Conservation (phyloP, 1,139 yeast genomes). For the Candida buenavistaensis region DNA sequence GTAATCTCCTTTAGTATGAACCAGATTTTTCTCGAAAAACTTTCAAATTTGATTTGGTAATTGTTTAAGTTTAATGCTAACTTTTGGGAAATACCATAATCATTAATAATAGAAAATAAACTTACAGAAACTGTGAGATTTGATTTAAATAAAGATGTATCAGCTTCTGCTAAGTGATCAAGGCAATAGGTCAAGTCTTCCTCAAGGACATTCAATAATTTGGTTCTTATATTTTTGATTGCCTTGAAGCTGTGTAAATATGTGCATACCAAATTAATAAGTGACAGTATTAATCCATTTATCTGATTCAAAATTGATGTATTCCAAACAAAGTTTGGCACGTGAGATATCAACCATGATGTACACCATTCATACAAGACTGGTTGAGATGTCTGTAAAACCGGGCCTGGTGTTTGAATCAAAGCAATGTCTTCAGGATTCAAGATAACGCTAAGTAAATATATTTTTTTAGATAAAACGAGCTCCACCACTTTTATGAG, state of each 20-base stretch:
- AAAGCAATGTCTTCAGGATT: conserved; percentile 13
- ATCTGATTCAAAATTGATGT: conserved; percentile 20
- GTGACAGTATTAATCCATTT: conserved; percentile 32
- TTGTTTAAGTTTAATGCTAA: conserved; percentile 23
- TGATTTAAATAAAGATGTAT: conserved; percentile 2
- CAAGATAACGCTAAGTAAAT: conserved; percentile 16
- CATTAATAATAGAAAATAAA: conserved; percentile 37
- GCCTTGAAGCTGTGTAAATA: conserved; percentile 29
- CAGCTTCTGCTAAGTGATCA: conserved; percentile 6
- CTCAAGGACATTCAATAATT: conserved; percentile 18
- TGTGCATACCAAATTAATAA: conserved; percentile 32
- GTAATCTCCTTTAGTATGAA: conserved; percentile 23
- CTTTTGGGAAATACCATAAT: conserved; percentile 35
- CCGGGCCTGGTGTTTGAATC: conserved; percentile 9
- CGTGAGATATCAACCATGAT: conserved; percentile 26
- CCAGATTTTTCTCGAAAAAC: conserved; percentile 36
- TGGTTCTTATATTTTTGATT: conserved; percentile 18
- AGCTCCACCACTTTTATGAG: conserved; percentile 14
- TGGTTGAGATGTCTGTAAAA: background rate
- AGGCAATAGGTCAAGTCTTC: conserved; percentile 15
- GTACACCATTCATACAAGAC: conserved; percentile 35
- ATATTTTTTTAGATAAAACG: conserved; percentile 14
- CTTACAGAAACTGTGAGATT: conserved; percentile 24
- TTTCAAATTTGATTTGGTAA: conserved; percentile 32
- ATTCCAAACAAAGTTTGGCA: conserved; percentile 19